A percentile compares a stretch with the other conserved stretches of the same genome.
Conservation (phyloP, 2,329 filamentous ascomycete genomes). For the Alternaria arbusti region DNA sequence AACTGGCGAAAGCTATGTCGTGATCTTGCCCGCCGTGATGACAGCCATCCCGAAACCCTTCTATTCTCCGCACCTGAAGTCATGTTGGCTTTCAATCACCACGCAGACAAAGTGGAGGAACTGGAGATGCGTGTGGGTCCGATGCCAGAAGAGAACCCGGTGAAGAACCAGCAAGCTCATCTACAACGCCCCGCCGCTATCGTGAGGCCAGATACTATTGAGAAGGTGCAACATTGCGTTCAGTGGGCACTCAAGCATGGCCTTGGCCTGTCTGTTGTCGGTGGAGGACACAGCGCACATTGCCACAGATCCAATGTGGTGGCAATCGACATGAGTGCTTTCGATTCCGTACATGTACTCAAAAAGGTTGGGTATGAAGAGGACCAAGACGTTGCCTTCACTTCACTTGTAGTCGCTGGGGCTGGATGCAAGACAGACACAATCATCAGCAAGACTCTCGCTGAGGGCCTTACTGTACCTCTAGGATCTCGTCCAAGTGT, state of each 20-base stretch:
- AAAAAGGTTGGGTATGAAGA: conserved; percentile 17
- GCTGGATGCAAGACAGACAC: conserved; percentile 64
- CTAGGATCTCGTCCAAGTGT: conserved; percentile 68
- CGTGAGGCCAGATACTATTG: conserved; percentile 55
- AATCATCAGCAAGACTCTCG: conserved; percentile 58
- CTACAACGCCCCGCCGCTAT: conserved; percentile 53
- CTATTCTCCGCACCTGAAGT: conserved; percentile 57
- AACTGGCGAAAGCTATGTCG: conserved; percentile 64
- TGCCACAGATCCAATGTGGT: conserved; percentile 62
- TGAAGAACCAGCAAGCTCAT: conserved; percentile 63
- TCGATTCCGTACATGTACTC: conserved; percentile 59
- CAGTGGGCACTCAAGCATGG: conserved; percentile 60
- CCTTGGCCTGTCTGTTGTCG: conserved; percentile 58
- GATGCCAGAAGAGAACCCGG: conserved; percentile 23
- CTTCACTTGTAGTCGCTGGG: conserved; percentile 57
- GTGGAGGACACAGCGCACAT: conserved; percentile 67
- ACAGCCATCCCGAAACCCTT: conserved; percentile 49
- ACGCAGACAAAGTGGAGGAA: conserved; percentile 54
- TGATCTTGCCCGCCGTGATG: conserved; percentile 50
- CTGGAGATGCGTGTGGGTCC: conserved; percentile 54
- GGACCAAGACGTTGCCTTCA: conserved; percentile 14
- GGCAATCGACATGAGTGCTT: conserved; percentile 64
- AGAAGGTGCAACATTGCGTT: conserved; percentile 63
- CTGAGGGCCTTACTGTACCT: conserved; percentile 61
- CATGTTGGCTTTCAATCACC: conserved; percentile 59